Base-by-base conservation (phyloP, 2,329 filamentous ascomycete species). In the Pseudogymnoascus sp. region DNA sequence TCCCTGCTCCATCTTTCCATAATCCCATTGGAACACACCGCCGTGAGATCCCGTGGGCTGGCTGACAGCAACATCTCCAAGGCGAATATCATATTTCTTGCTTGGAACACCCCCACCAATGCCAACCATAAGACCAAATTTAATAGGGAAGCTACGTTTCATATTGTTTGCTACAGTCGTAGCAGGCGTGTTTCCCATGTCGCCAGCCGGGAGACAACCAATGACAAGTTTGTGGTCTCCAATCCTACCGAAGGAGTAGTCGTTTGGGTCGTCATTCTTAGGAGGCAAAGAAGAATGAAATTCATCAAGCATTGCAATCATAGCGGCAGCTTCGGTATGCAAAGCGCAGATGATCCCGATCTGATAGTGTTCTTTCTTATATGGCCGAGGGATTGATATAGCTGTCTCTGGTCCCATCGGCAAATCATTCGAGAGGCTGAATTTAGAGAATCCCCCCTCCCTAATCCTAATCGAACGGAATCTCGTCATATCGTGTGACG, bases 101-200 rank as follows among this genome's bases (percentile, higher is more conserved):
- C 63, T 65, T 1, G 65, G 66, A 13, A 70, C 70, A 6, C 69
- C 70, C 2, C 68, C 70, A 35, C 75, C 77, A 35, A 80, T 76
- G 14, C 77, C 77, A 0, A 80, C 76, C 70, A 81, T 72, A 1
- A 80, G 68, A 19, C 65, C 67, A 50, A 72, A 64, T 63, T 65
- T 69, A n/a, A 72, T 63, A 1, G 71, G 42, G 65, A 78, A 64
- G 14, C 65, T 70, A 13, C 67, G 59, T 19, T 71, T 37, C 70
- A 73, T 74, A 50, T 72, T 66, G 61, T 62, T 69, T 24, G 72
- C 72, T 2, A 76, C 69, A 2, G 35, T 63, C 7, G 74, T 67
- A 14, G 75, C 74, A 37, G 73, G 69, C 4, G 64, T 62, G 16
- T 76, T 71, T 11, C 76, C 76, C 42, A 72, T 72, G 19, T 66